Conservation (phyloP, 805 yeast species). For the Tetrapisispora nanseiensis region DNA sequence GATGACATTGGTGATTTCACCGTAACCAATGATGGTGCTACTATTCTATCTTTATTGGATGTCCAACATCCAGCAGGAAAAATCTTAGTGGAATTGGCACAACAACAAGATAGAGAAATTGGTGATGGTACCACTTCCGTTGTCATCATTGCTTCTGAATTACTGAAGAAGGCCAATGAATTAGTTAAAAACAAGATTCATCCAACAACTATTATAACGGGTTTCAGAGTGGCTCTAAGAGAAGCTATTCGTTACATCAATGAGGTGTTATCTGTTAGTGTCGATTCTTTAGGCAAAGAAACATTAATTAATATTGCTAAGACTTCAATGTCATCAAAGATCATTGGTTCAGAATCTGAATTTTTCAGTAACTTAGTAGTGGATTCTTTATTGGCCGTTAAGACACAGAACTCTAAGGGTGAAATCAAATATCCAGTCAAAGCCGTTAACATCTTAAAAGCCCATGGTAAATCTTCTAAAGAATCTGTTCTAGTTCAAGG, state of each 20-base stretch:
- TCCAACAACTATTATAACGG: conserved; percentile 96
- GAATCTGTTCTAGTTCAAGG: conserved; percentile 88
- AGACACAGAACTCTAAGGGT: conserved; percentile 79
- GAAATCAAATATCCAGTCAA: conserved; percentile 91
- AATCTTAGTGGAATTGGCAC: conserved; percentile 92
- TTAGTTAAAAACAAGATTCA: conserved; percentile 88
- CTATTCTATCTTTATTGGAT: conserved; percentile 79
- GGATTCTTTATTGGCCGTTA: conserved; percentile 90
- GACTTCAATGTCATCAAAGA: conserved; percentile 94
- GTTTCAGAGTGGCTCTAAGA: conserved; percentile 84
- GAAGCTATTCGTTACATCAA: conserved; percentile 83
- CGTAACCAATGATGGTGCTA: conserved; percentile 98
- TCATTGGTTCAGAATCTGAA: conserved; percentile 87
- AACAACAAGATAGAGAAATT: conserved; percentile 97
- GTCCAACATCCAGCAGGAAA: conserved; percentile 99
- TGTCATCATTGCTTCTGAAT: conserved; percentile 89
- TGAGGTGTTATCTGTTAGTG: conserved; percentile 74
- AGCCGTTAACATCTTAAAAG: conserved; percentile 91
- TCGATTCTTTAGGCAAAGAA: conserved; percentile 71
- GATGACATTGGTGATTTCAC: conserved; percentile 99
- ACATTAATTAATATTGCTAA: conserved; percentile 85
- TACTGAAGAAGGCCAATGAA: conserved; percentile 86
- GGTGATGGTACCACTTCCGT: conserved; percentile 98
- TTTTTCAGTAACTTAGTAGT: conserved; percentile 87
- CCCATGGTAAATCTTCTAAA: conserved; percentile 86